These are phyloP conservation scores for Chloromonas sp. DNA, from an alignment of 163 green algal genomes.

Conservation along the genomic window DNA sequence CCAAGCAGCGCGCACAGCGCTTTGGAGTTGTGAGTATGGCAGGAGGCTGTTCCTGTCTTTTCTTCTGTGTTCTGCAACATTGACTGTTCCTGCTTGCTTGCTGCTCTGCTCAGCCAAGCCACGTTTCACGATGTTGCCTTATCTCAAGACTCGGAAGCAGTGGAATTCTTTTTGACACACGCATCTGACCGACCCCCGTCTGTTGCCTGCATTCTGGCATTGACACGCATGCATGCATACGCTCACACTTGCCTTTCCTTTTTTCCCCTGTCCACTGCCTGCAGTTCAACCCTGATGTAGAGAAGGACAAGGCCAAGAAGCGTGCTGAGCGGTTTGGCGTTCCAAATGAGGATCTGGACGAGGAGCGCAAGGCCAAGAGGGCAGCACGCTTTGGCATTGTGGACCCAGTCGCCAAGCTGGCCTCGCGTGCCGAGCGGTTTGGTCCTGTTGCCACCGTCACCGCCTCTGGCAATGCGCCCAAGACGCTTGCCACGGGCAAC, in stretches of 20 bases:
- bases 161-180: no score
- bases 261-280: neutral
- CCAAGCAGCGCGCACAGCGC: slow-evolving; percentile 6
- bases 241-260: neutral
- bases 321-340: slow-evolving; percentile 15
- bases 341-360: slow-evolving; percentile 5
- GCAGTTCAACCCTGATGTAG: slow-evolving; percentile 11
- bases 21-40: slow-evolving; percentile 9
- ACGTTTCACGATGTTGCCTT: no score
- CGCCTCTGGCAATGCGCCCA: neutral
- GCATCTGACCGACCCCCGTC: no score
- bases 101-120: no score
- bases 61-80: no score
- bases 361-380: slow-evolving; percentile 5
- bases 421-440: neutral
- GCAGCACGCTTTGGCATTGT: slow-evolving; percentile 2
- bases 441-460: no score
- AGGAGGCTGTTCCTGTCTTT: neutral
- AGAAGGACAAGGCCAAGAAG: slow-evolving; percentile 19
- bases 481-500: neutral
- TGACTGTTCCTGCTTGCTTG: no score
- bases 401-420: neutral
- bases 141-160: no score
- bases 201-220: no score
- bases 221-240: neutral